Evolutionary conservation across 352 stramenopile species (phyloP).

Genomic region (Pilasporangium apinafurcum): DNA sequence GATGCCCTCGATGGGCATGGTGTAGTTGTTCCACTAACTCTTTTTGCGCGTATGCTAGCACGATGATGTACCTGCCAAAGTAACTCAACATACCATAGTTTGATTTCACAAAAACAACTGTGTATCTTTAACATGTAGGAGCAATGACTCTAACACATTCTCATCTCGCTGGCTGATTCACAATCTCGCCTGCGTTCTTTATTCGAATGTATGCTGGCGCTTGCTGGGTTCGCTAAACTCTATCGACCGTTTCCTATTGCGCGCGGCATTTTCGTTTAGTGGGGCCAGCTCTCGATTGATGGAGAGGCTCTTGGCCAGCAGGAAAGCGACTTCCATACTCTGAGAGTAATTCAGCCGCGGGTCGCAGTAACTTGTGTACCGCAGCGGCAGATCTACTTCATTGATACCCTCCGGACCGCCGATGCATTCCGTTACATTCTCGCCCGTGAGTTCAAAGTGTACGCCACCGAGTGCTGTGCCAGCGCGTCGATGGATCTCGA

Average conservation of each 20-base stretch:
- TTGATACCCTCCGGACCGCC: constrained; percentile 93
- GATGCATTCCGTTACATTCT: constrained; percentile 99
- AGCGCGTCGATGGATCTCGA: constrained; percentile 96
- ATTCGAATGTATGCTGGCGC: constrained; percentile 22
- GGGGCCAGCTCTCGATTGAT: constrained; percentile 58
- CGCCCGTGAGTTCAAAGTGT: constrained; percentile 97
- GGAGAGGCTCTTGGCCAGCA: constrained; percentile 91
- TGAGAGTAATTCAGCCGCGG: constrained; percentile 97
- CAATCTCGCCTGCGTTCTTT: no score
- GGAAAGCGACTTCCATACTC: constrained; percentile 97
- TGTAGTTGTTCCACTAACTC: no score
- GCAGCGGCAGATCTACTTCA: constrained; percentile 88
- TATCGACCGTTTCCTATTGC: constrained; percentile 53
- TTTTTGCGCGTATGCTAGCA: no score
- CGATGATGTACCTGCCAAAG: no score
- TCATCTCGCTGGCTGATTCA: no score
- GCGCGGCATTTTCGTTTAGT: constrained; percentile 44
- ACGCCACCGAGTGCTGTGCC: constrained; percentile 92
- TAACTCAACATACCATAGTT: no score
- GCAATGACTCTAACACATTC: no score
- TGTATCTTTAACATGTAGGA: no score
- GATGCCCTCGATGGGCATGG: no score
- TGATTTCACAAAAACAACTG: no score
- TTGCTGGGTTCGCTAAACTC: constrained; percentile 35
- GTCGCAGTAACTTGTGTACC: constrained; percentile 98